These are phyloP conservation scores for Camelina laxa DNA, from an alignment of 345 rosid species.

Conservation along the genomic window DNA sequence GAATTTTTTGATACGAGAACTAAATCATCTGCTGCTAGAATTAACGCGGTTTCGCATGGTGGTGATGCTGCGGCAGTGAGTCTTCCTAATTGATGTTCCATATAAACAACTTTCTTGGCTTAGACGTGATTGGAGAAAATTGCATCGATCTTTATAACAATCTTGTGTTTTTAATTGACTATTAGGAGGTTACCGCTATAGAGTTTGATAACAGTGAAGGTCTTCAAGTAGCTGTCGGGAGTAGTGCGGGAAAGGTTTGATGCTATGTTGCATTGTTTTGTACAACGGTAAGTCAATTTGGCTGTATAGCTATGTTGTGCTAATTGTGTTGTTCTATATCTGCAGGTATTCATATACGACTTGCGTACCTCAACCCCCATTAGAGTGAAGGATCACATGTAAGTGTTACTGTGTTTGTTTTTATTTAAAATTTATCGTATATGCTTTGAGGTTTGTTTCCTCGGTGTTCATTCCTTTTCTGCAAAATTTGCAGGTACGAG, in stretches of 20 bases:
- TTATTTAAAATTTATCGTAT: background rate
- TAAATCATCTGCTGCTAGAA: conserved; percentile 83
- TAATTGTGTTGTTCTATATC: conserved; percentile 17
- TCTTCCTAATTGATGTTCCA: conserved; percentile 22
- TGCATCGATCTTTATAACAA: background rate
- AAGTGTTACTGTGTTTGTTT: conserved; percentile 41
- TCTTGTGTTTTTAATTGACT: conserved; percentile 20
- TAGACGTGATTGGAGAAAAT: background rate
- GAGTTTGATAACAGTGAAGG: conserved; percentile 86
- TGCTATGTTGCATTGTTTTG: conserved; percentile 5
- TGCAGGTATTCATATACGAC: conserved; percentile 89
- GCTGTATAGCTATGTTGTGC: background rate
- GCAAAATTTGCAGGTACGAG: conserved; percentile 68
- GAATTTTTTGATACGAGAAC: conserved; percentile 92
- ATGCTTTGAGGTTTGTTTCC: conserved; percentile 9
- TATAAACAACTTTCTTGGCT: conserved; percentile 16
- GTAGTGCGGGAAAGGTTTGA: conserved; percentile 85
- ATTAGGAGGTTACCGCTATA: conserved; percentile 87
- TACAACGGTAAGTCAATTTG: background rate
- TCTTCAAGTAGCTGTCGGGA: conserved; percentile 85
- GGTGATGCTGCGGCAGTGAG: conserved; percentile 72
- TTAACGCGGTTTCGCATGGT: conserved; percentile 74
- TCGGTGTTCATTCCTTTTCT: conserved; percentile 17
- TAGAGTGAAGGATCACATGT: conserved; percentile 93
- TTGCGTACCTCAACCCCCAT: conserved; percentile 84